A percentile compares a stretch with the other conserved stretches of the same genome.
These are phyloP conservation scores for Grosmannia huntii DNA, from an alignment of 2,329 filamentous ascomycete genomes.

Conservation along the genomic window DNA sequence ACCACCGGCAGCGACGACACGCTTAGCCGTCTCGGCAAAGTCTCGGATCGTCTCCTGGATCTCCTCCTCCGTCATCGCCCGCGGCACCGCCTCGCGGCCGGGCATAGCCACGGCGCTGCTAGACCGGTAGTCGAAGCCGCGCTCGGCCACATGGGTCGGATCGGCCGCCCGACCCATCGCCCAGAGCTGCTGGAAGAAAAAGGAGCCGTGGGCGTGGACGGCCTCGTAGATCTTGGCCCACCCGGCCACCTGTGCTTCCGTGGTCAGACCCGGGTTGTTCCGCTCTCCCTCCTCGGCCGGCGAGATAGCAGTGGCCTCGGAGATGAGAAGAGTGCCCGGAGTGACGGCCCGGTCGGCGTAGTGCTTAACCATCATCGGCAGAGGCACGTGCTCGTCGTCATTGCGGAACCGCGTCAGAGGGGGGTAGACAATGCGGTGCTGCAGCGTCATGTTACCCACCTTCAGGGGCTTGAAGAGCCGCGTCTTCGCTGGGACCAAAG, in stretches of 20 bases:
- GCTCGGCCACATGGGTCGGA: slow-evolving; percentile 16
- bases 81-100: slow-evolving; percentile 29
- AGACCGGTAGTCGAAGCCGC: slow-evolving; percentile 22
- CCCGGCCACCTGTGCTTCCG: slow-evolving; percentile 35
- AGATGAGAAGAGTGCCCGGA: slow-evolving; percentile 28
- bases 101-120: slow-evolving; percentile 32
- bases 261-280: slow-evolving; percentile 46
- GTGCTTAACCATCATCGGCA: slow-evolving; percentile 25
- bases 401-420: slow-evolving; percentile 39
- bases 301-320: slow-evolving; percentile 32
- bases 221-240: slow-evolving; percentile 48
- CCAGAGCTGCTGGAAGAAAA: slow-evolving; percentile 51
- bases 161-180: slow-evolving; percentile 26
- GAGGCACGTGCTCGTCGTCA: slow-evolving; percentile 16
- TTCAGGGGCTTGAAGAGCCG: slow-evolving; percentile 8
- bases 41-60: slow-evolving; percentile 50
- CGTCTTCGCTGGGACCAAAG: background rate
- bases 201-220: slow-evolving; percentile 47
- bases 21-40: slow-evolving; percentile 39
- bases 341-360: slow-evolving; percentile 28
- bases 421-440: slow-evolving; percentile 5
- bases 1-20: slow-evolving; percentile 50
- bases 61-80: slow-evolving; percentile 49
- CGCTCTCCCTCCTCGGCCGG: slow-evolving; percentile 21
- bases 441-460: slow-evolving; percentile 4